Conservation (phyloP, 768 basidiomycete genomes). For the Wakefieldia striispora region DNA sequence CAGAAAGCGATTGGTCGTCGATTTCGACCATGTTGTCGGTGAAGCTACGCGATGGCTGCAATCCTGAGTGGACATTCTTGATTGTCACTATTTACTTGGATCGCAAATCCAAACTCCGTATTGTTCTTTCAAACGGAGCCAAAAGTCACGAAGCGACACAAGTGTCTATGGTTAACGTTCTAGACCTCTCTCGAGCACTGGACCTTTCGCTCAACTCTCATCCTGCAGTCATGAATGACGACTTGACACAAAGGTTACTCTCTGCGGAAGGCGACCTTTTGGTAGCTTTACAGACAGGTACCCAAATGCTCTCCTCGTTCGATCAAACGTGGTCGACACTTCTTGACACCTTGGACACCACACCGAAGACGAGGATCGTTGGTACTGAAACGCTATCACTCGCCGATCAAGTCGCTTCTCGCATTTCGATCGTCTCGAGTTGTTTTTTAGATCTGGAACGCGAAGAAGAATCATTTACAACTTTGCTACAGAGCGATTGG, state of each 20-base stretch:
- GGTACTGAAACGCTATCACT: neutral
- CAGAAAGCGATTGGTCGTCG: no score
- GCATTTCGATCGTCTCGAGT: constrained; percentile 1
- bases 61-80: no score
- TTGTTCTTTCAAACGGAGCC: no score
- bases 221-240: neutral
- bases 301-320: neutral
- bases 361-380: neutral
- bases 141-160: no score
- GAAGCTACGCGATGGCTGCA: no score
- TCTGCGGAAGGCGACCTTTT: constrained; percentile 3
- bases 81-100: no score
- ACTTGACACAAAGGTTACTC: neutral
- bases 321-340: neutral
- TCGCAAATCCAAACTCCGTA: no score
- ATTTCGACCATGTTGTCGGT: no score
- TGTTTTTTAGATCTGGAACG: constrained; percentile 6
- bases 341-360: neutral
- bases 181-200: no score
- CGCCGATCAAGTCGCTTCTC: neutral
- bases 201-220: no score
- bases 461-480: neutral
- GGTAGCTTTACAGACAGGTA: neutral
- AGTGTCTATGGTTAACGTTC: no score
- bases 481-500: neutral